Evolutionary conservation across 2,329 filamentous ascomycete species (phyloP).

Genomic region (Sphaerulina musiva): DNA sequence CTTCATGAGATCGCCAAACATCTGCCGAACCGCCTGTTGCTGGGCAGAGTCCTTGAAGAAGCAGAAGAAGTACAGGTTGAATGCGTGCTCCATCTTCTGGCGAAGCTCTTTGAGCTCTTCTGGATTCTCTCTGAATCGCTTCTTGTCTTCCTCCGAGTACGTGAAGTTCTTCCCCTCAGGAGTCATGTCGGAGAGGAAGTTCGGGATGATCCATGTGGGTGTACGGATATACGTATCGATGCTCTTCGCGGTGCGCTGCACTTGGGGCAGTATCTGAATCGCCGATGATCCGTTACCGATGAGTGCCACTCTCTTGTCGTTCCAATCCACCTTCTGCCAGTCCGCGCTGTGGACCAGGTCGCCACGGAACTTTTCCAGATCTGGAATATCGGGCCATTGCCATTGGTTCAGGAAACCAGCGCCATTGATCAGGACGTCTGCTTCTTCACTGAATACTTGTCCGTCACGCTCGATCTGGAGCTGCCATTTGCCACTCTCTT

Average conservation of each 20-base stretch:
- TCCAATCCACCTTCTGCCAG: constrained; percentile 42
- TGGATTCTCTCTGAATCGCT: constrained; percentile 8
- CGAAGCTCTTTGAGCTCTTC: constrained; percentile 11
- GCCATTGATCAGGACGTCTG: constrained; percentile 40
- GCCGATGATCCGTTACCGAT: constrained; percentile 42
- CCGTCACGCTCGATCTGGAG: constrained; percentile 37
- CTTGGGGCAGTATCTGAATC: constrained; percentile 41
- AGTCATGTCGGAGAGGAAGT: constrained; percentile 8
- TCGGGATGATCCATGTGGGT: constrained; percentile 9
- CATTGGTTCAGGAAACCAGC: constrained; percentile 36
- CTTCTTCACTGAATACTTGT: constrained; percentile 32
- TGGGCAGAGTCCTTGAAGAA: constrained; percentile 7
- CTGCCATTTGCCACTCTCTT: constrained; percentile 44
- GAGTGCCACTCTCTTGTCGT: constrained; percentile 37
- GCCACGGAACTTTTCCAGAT: constrained; percentile 42
- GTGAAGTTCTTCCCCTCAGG: constrained; percentile 9
- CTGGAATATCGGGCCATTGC: constrained; percentile 35
- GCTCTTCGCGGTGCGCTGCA: constrained; percentile 38
- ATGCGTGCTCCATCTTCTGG: constrained; percentile 10
- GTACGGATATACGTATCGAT: constrained; percentile 44
- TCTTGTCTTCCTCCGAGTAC: constrained; percentile 11
- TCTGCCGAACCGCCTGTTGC: background rate
- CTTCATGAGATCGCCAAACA: constrained; percentile 8
- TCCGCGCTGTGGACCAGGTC: constrained; percentile 39
- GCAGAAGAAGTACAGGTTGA: constrained; percentile 10